phyloP scores from a whole-genome alignment of 2,329 filamentous ascomycete genomes.

The Diaporthe australafricana region DNA sequence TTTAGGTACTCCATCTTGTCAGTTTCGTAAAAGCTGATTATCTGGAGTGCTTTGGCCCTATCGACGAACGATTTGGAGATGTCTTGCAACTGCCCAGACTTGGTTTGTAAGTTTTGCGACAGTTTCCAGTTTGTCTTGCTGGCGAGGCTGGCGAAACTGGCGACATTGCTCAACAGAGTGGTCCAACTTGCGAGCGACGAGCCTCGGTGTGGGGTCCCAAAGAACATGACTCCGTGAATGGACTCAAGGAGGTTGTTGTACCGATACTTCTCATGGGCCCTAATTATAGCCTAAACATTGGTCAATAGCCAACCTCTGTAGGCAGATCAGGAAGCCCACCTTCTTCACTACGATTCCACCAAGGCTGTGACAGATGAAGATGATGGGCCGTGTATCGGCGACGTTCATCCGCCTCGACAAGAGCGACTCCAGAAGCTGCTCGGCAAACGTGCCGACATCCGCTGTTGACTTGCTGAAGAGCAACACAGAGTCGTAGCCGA shows the following conservation, averaged over 20 bases:
- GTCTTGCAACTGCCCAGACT: slow-evolving; percentile 30
- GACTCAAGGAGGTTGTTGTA: slow-evolving; percentile 13
- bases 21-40: slow-evolving; percentile 32
- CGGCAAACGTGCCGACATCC: slow-evolving; percentile 25
- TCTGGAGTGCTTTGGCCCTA: slow-evolving; percentile 17
- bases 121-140: slow-evolving; percentile 37
- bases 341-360: slow-evolving; percentile 46
- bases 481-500: slow-evolving; percentile 39
- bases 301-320: not conserved
- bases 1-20: slow-evolving; percentile 30
- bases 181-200: slow-evolving; percentile 26
- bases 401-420: slow-evolving; percentile 35
- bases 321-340: slow-evolving; percentile 32
- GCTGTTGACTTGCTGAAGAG: slow-evolving; percentile 19
- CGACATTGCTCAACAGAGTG: slow-evolving; percentile 22
- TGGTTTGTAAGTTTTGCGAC: slow-evolving; percentile 39
- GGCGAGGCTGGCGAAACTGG: slow-evolving; percentile 15
- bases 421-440: slow-evolving; percentile 13
- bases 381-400: slow-evolving; percentile 38
- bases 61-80: slow-evolving; percentile 32
- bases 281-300: slow-evolving; percentile 12
- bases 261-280: slow-evolving; percentile 23
- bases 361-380: slow-evolving; percentile 45
- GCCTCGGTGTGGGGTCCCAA: slow-evolving; percentile 28
- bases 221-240: slow-evolving; percentile 26